These are phyloP conservation scores for Trichoderma sp. DNA, from an alignment of 2,329 filamentous ascomycete genomes.

Conservation along the genomic window DNA sequence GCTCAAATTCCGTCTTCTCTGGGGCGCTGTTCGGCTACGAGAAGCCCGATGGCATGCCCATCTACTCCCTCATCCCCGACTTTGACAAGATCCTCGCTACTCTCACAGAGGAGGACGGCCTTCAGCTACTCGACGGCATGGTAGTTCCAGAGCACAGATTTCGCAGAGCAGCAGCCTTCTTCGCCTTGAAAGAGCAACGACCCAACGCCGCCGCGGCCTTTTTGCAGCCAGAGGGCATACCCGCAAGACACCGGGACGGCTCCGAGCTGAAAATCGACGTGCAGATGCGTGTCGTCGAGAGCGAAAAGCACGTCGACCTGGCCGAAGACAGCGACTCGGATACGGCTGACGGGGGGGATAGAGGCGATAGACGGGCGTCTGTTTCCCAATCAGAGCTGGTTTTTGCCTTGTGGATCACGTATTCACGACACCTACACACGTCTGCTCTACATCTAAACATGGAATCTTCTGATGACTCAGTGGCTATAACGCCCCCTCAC, in stretches of 20 bases:
- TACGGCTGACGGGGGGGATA: conserved; percentile 39
- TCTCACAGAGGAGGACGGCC: conserved; percentile 82
- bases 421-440: conserved; percentile 85
- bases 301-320: conserved; percentile 67
- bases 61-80: conserved; percentile 79
- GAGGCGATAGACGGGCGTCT: conserved; percentile 49
- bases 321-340: conserved; percentile 60
- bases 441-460: conserved; percentile 53
- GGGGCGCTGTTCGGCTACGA: conserved; percentile 89
- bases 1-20: conserved; percentile 93
- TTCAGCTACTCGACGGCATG: conserved; percentile 86
- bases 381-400: conserved; percentile 72
- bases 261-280: conserved; percentile 91
- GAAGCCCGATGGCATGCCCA: conserved; percentile 75
- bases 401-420: conserved; percentile 96
- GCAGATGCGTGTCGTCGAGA: conserved; percentile 94
- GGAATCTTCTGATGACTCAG: conserved; percentile 64
- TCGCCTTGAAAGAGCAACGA: conserved; percentile 80
- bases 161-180: conserved; percentile 79
- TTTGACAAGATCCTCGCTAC: conserved; percentile 84
- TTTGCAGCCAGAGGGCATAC: conserved; percentile 78
- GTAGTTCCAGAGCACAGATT: conserved; percentile 97
- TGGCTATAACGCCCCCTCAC: conserved; percentile 69
- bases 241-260: conserved; percentile 86
- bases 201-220: conserved; percentile 79